These are phyloP conservation scores for Leccinum obscurum DNA, from an alignment of 768 basidiomycete genomes.

Conservation along the genomic window DNA sequence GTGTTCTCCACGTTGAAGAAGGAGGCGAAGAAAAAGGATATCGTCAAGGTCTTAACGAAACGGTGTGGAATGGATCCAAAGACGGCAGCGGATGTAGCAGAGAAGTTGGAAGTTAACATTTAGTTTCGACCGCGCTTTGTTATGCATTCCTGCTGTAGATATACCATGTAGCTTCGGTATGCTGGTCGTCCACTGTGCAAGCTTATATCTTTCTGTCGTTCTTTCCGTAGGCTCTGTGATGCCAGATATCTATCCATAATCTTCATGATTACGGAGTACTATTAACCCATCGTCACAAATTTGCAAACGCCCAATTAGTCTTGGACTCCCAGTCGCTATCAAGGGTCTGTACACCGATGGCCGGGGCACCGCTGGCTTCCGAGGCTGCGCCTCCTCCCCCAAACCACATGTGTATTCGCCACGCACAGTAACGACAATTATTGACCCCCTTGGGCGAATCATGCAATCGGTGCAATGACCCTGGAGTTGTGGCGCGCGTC, in stretches of 20 bases:
- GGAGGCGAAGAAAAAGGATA: slow-evolving; percentile 24
- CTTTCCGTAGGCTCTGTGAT: neutral
- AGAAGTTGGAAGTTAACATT: slow-evolving; percentile 10
- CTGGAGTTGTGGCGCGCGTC: neutral
- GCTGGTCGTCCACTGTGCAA: slow-evolving; percentile 6
- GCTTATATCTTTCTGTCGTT: slow-evolving; percentile 5
- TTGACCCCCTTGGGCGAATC: neutral
- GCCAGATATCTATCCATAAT: neutral
- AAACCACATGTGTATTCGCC: no score
- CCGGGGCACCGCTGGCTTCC: no score
- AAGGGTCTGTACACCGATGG: no score
- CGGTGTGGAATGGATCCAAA: slow-evolving; percentile 27
- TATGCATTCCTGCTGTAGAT: neutral
- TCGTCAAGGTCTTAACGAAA: slow-evolving; percentile 28
- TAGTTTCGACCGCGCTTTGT: neutral
- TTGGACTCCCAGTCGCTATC: no score
- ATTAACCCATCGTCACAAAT: neutral
- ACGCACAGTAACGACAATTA: no score
- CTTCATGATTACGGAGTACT: neutral
- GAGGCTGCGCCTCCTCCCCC: no score
- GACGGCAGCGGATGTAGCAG: slow-evolving; percentile 24
- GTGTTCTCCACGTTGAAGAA: slow-evolving; percentile 24
- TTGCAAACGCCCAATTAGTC: neutral
- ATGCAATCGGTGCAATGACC: neutral
- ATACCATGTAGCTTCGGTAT: neutral